Evolutionary conservation across 2,329 filamentous ascomycete genomes (phyloP).

Genomic region (Beauveria sp.): DNA sequence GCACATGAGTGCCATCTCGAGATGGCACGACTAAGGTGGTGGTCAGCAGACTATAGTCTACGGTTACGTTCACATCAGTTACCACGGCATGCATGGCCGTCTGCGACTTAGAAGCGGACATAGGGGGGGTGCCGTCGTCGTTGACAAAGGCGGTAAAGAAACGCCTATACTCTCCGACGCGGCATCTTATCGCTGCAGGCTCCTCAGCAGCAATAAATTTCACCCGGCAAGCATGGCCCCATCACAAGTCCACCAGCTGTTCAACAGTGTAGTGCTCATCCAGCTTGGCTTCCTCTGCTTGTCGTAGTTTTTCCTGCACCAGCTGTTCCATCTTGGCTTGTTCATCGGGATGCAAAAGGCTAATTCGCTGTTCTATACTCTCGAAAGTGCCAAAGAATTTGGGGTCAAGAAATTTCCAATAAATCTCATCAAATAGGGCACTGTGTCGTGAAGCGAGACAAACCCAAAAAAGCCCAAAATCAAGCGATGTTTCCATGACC

Average conservation of each 20-base stretch:
- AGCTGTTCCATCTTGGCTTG: not conserved
- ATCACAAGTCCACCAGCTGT: not conserved
- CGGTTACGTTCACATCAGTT: not conserved
- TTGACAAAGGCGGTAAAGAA: not conserved
- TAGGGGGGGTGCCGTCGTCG: not conserved
- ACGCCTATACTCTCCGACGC: not conserved
- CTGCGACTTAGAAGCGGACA: not conserved
- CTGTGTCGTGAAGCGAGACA: not conserved
- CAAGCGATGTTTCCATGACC: not conserved
- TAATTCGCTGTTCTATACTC: not conserved
- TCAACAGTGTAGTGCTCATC: not conserved
- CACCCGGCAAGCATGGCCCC: too few species aligned
- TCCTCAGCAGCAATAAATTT: too few species aligned
- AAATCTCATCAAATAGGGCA: not conserved
- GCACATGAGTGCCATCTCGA: too few species aligned
- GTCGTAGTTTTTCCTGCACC: not conserved
- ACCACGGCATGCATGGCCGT: not conserved
- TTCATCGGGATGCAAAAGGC: not conserved
- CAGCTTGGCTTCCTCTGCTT: not conserved
- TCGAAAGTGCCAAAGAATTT: not conserved
- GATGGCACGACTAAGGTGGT: not conserved
- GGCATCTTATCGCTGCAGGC: too few species aligned
- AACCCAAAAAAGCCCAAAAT: not conserved
- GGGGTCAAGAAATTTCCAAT: not conserved
- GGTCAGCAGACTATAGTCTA: too few species aligned